Evolutionary conservation across 2,329 filamentous ascomycete species (phyloP).

Genomic region (Botrytis fabae): DNA sequence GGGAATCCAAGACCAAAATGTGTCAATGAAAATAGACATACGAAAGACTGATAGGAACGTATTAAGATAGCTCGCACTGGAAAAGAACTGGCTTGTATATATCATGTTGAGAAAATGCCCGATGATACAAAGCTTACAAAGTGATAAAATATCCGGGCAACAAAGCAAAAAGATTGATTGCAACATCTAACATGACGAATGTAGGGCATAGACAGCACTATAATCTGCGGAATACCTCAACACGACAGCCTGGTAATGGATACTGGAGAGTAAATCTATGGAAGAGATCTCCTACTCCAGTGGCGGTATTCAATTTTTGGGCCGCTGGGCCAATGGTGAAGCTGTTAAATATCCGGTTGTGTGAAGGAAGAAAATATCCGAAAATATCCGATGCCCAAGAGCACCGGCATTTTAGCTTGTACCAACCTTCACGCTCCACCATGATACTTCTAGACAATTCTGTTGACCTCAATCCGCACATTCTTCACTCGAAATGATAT

Average conservation of each 20-base stretch:
- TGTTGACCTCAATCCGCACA: not conserved
- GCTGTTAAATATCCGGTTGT: not conserved
- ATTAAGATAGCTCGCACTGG: not conserved
- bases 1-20: not conserved
- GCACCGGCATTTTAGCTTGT: not conserved
- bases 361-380: not conserved
- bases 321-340: not conserved
- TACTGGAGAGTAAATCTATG: not conserved
- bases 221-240: not conserved
- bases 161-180: not conserved
- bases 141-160: not conserved
- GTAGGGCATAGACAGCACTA: not conserved
- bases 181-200: not conserved
- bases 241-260: not conserved
- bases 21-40: not conserved
- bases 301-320: not conserved
- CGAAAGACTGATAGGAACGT: not conserved
- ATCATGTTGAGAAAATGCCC: not conserved
- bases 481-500: not conserved
- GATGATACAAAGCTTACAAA: not conserved
- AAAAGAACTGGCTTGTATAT: not conserved
- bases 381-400: constrained; percentile 3
- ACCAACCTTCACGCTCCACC: not conserved
- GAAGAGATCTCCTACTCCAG: not conserved
- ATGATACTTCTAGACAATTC: not conserved